Base-by-base conservation (phyloP, 352 stramenopile genomes). In the Pythium monospermum region DNA sequence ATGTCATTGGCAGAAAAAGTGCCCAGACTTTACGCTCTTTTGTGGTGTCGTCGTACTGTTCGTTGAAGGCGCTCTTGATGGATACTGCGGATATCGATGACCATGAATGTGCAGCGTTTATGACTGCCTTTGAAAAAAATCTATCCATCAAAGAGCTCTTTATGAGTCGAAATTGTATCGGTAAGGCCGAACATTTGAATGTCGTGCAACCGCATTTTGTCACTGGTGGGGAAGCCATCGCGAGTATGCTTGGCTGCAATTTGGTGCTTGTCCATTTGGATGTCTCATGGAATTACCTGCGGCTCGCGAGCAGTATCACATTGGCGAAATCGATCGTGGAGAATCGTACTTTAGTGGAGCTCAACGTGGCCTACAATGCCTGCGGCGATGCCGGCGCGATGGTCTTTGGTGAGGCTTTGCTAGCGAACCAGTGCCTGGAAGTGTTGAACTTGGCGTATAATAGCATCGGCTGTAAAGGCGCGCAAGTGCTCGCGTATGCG, bases 71-170 rank as follows among this genome's bases (percentile, higher is more conserved):
- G 15, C 61, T 96, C 25, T 61, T 80, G 6, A 56, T 96, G 15
- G 77, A 89, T 32, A 88, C 87, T 30, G 83, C 81, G 0, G 87
- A 96, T 52, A 90, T 96, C 32, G 86, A 96, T 40, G 85, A 96
- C 48, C 69, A 65, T 37, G 87, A 96, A 46, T 94, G 80, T 38
- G 76, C 79, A 2, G 73, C 85, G 15, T 91, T 94, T 50, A 91
- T 92, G 80, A 77, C 66, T 3, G 79, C 83, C 4, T 85, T 96
- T 30, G 72, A 86, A 48, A 79, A 81, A 51, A 96, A 96, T 43
- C 47, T 76, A 13, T 91, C 79, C 7, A 84, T 96, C 47, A 62
- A 63, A 15, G 52, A 66, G 37, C 63, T 96, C 0, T 76, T 64
- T 47, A 80, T 96, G 61, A 89, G 79, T 33, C 69, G 82, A 30